Conservation (phyloP, 495 filamentous ascomycete genomes). For the Aspergillus indologenus region DNA sequence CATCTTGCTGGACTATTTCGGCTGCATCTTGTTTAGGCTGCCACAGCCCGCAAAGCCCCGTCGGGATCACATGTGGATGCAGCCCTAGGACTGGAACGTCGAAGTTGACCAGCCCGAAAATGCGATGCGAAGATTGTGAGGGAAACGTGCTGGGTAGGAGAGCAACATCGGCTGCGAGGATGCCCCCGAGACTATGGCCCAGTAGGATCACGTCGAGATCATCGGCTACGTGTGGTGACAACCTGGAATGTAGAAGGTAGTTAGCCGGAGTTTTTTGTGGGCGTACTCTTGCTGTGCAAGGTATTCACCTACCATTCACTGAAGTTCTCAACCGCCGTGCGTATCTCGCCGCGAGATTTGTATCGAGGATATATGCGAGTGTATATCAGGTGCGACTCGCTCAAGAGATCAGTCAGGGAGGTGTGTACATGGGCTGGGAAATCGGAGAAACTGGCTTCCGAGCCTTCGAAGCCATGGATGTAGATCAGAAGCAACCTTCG, state of each 20-base stretch:
- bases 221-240: slow-evolving; percentile 70
- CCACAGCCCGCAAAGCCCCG: slow-evolving; percentile 76
- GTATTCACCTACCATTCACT: slow-evolving; percentile 64
- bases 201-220: slow-evolving; percentile 78
- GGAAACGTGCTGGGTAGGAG: slow-evolving; percentile 51
- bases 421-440: slow-evolving; percentile 88
- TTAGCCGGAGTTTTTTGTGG: too few relatives aligned
- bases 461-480: slow-evolving; percentile 92
- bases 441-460: slow-evolving; percentile 80
- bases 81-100: slow-evolving; percentile 87
- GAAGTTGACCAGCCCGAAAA: slow-evolving; percentile 79
- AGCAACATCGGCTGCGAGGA: slow-evolving; percentile 76
- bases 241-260: slow-evolving; percentile 37
- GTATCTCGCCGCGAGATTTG: slow-evolving; percentile 72
- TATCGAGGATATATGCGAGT: slow-evolving; percentile 92
- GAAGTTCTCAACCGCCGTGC: slow-evolving; percentile 74
- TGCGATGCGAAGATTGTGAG: slow-evolving; percentile 52
- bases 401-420: slow-evolving; percentile 62
- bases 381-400: slow-evolving; percentile 74
- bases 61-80: slow-evolving; percentile 80
- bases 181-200: slow-evolving; percentile 88
- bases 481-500: slow-evolving; percentile 75
- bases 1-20: slow-evolving; percentile 22
- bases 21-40: slow-evolving; percentile 37
- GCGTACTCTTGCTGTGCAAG: too few relatives aligned